phyloP scores from a whole-genome alignment of 2,329 filamentous ascomycete genomes.

The Pseudogymnoascus sp. region DNA sequence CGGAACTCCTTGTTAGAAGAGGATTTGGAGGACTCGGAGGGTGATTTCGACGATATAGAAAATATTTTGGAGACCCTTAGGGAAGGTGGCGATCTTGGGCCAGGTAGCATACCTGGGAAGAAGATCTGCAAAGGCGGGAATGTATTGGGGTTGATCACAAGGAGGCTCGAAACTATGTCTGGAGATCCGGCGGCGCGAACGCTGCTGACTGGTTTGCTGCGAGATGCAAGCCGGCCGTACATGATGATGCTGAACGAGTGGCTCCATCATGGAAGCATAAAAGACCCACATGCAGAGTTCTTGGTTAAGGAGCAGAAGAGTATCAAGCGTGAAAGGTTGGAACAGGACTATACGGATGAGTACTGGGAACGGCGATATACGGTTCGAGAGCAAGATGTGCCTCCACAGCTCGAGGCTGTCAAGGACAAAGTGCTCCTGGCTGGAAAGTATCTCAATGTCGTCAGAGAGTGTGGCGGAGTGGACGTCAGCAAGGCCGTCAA shows the following conservation, averaged over 20 bases:
- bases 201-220: constrained; percentile 72
- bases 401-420: constrained; percentile 82
- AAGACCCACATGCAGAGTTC: constrained; percentile 90
- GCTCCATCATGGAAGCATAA: constrained; percentile 93
- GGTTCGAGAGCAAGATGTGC: constrained; percentile 82
- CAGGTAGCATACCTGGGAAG: constrained; percentile 73
- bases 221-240: constrained; percentile 87
- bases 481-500: constrained; percentile 83
- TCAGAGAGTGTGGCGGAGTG: constrained; percentile 92
- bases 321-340: constrained; percentile 81
- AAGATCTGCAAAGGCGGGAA: constrained; percentile 96
- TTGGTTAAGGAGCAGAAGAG: constrained; percentile 93
- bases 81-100: constrained; percentile 76
- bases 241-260: constrained; percentile 99
- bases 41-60: constrained; percentile 74
- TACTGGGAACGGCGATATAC: constrained; percentile 99
- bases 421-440: constrained; percentile 93
- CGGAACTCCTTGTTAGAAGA: constrained; percentile 84
- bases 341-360: constrained; percentile 96
- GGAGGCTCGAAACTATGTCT: constrained; percentile 79
- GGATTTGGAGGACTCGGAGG: constrained; percentile 57
- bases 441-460: constrained; percentile 96
- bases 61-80: constrained; percentile 86
- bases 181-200: constrained; percentile 84
- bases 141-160: constrained; percentile 81